Percentiles rank a stretch among this genome's conserved stretches.
Evolutionary conservation across 768 basidiomycete genomes (phyloP).

Genomic region (Amanita rubescens): DNA sequence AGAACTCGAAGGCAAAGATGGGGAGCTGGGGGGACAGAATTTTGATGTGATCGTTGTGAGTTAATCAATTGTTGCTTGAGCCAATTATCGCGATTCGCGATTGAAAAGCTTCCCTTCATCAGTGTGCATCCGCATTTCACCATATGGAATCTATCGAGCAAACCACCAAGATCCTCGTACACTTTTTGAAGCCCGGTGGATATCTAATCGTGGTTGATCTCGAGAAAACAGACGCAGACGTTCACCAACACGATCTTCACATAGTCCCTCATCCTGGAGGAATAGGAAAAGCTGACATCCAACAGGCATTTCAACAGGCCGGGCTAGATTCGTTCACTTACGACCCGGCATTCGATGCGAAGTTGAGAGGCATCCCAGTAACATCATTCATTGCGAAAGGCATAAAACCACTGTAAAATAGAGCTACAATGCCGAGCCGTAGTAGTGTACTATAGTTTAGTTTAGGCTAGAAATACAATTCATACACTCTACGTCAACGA

Average conservation of each 20-base stretch:
- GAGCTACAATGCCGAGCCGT: background rate
- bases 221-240: constrained; percentile 20
- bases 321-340: constrained; percentile 42
- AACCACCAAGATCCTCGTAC: constrained; percentile 39
- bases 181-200: constrained; percentile 50
- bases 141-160: constrained; percentile 45
- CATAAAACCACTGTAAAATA: constrained; percentile 21
- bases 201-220: constrained; percentile 49
- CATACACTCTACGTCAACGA: constrained; percentile 42
- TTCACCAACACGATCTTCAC: constrained; percentile 3
- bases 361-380: constrained; percentile 23
- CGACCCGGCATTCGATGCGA: constrained; percentile 23
- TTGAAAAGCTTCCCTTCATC: background rate
- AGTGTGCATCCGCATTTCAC: constrained; percentile 64
- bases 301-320: constrained; percentile 41
- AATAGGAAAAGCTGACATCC: constrained; percentile 42
- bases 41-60: constrained; percentile 72
- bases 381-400: constrained; percentile 55
- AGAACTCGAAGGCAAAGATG: constrained; percentile 38
- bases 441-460: background rate
- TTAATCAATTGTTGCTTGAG: background rate
- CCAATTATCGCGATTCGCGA: background rate
- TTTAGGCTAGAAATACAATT: background rate
- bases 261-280: constrained; percentile 51
- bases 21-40: constrained; percentile 41